phyloP scores from a whole-genome alignment of 768 basidiomycete species.

The Suillus plorans region DNA sequence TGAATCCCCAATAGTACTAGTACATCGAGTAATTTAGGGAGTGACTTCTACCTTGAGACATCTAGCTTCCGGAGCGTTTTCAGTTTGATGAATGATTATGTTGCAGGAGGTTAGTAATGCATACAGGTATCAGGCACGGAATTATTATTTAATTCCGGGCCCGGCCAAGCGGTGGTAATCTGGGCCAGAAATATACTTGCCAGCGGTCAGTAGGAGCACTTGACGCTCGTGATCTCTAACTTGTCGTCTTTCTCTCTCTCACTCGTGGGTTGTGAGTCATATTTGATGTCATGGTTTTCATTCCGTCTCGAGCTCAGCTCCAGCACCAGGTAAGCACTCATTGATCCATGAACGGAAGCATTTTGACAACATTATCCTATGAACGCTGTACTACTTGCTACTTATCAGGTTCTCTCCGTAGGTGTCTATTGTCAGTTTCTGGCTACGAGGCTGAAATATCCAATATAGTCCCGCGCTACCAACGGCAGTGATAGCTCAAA shows the following conservation, averaged over 20 bases:
- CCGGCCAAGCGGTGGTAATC: constrained; percentile 16
- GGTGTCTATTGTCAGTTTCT: constrained; percentile 4
- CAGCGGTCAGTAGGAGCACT: neutral
- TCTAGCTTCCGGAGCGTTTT: neutral
- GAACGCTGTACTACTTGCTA: neutral
- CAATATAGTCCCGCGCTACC: constrained; percentile 19
- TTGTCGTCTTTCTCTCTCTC: neutral
- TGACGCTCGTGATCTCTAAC: constrained; percentile 12
- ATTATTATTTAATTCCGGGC: constrained; percentile 1
- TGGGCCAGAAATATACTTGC: constrained; percentile 8
- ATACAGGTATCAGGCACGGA: neutral
- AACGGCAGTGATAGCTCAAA: neutral
- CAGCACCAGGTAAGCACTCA: neutral
- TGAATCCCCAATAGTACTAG: neutral
- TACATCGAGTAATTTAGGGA: neutral
- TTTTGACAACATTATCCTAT: neutral
- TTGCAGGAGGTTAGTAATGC: too few relatives aligned
- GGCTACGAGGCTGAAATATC: neutral
- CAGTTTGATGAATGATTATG: neutral
- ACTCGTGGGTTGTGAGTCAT: neutral
- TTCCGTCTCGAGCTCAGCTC: neutral
- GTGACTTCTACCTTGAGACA: neutral
- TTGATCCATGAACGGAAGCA: neutral
- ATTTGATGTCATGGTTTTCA: constrained; percentile 23
- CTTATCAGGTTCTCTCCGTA: constrained; percentile 22